phyloP scores from a whole-genome alignment of 2,329 filamentous ascomycete genomes.

The Pseudocercospora vitis region DNA sequence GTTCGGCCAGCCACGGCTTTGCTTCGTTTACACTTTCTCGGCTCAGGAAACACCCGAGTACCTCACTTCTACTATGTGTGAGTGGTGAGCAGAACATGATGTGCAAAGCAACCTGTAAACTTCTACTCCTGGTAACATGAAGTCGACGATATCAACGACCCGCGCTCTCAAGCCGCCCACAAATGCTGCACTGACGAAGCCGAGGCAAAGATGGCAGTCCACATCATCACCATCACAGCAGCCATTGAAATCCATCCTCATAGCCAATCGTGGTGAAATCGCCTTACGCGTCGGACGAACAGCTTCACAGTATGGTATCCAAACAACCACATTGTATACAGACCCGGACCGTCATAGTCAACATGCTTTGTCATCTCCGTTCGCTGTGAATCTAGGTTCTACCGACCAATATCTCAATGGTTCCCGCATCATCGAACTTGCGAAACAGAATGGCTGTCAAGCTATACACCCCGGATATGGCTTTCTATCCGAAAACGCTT shows the following conservation, averaged over 20 bases:
- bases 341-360: slow-evolving; percentile 84
- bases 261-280: slow-evolving; percentile 96
- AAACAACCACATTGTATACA: slow-evolving; percentile 92
- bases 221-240: slow-evolving; percentile 25
- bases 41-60: slow-evolving; percentile 8
- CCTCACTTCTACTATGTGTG: neutral
- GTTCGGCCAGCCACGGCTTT: slow-evolving; percentile 1
- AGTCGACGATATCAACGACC: slow-evolving; percentile 22
- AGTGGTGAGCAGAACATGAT: no score
- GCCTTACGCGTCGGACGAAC: slow-evolving; percentile 89
- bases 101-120: no score
- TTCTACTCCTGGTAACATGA: slow-evolving; percentile 24
- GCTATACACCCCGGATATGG: slow-evolving; percentile 96
- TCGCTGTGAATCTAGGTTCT: slow-evolving; percentile 78
- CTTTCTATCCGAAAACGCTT: slow-evolving; percentile 88
- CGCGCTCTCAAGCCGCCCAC: slow-evolving; percentile 26
- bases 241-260: slow-evolving; percentile 68
- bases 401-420: slow-evolving; percentile 89
- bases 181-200: slow-evolving; percentile 21
- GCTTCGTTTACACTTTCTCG: slow-evolving; percentile 7
- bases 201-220: slow-evolving; percentile 28
- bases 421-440: slow-evolving; percentile 84
- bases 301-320: slow-evolving; percentile 82
- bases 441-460: slow-evolving; percentile 80
- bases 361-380: slow-evolving; percentile 81